phyloP scores from a whole-genome alignment of 495 filamentous ascomycete species.

The Echria macrotheca region DNA sequence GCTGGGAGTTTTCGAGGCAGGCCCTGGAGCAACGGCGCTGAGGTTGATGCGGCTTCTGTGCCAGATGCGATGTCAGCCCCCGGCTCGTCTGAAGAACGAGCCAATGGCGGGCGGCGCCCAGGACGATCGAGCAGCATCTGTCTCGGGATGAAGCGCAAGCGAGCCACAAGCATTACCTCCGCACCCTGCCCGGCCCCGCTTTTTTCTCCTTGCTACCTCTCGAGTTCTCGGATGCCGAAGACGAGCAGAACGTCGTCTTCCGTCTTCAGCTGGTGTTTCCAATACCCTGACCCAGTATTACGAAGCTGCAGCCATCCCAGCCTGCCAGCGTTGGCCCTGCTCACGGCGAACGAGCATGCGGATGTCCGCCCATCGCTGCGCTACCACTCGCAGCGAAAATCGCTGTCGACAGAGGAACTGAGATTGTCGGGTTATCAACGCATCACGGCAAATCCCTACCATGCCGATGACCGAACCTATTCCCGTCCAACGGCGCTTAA shows the following conservation, averaged over 20 bases:
- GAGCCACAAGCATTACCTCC: constrained; percentile 19
- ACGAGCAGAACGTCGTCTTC: background rate
- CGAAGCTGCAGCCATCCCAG: too few species aligned
- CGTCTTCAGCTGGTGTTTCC: too few species aligned
- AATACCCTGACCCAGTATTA: too few species aligned
- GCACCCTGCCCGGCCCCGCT: constrained; percentile 18
- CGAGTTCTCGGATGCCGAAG: constrained; percentile 13
- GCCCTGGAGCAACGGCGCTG: constrained; percentile 16
- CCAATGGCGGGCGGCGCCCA: constrained; percentile 18
- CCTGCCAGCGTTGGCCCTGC: too few species aligned
- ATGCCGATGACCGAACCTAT: constrained; percentile 10
- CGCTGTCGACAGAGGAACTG: too few species aligned
- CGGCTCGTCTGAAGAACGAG: constrained; percentile 14
- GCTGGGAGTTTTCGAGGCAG: background rate
- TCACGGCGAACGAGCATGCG: too few species aligned
- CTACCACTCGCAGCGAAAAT: too few species aligned
- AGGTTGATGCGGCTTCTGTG: constrained; percentile 32
- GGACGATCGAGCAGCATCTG: constrained; percentile 28
- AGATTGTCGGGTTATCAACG: too few species aligned
- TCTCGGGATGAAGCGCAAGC: constrained; percentile 36
- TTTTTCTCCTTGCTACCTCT: constrained; percentile 6
- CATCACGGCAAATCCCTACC: too few species aligned
- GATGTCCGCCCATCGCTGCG: too few species aligned
- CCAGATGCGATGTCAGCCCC: constrained; percentile 21
- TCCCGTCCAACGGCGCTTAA: background rate